phyloP scores from a whole-genome alignment of 1,284 basidiomycete species.

The Puccinia coronata region DNA sequence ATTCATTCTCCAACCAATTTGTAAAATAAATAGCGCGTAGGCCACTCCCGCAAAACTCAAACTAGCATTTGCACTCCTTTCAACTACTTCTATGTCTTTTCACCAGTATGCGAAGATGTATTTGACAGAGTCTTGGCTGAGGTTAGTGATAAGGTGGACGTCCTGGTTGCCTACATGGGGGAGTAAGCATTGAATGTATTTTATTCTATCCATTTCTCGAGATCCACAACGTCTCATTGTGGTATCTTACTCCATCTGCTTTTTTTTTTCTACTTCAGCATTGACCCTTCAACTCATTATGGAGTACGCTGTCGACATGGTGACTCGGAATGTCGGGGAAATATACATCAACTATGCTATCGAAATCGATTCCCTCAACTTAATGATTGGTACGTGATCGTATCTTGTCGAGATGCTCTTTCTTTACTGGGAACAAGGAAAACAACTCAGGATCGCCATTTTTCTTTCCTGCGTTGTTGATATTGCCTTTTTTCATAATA shows the following conservation, averaged over 20 bases:
- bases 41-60: background rate
- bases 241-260: background rate
- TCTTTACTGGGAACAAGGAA: too few relatives aligned
- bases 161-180: slow-evolving; percentile 46
- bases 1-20: background rate
- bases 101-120: slow-evolving; percentile 44
- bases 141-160: slow-evolving; percentile 46
- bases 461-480: too few relatives aligned
- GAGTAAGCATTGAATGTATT: slow-evolving; percentile 9
- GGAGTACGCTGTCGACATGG: slow-evolving; percentile 55
- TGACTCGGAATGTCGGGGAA: slow-evolving; percentile 53
- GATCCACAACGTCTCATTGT: background rate
- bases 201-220: background rate
- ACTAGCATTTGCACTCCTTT: background rate
- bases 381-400: slow-evolving; percentile 51
- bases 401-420: slow-evolving; percentile 49
- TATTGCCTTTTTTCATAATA: background rate
- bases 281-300: slow-evolving; percentile 38
- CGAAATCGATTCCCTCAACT: slow-evolving; percentile 50
- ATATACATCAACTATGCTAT: slow-evolving; percentile 55
- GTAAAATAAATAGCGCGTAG: slow-evolving; percentile 9
- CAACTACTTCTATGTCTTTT: background rate
- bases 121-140: slow-evolving; percentile 52
- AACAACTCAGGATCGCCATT: too few relatives aligned
- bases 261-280: slow-evolving; percentile 5